Evolutionary conservation across 2,329 filamentous ascomycete genomes (phyloP).

Genomic region (Neodidymelliopsis sp.): DNA sequence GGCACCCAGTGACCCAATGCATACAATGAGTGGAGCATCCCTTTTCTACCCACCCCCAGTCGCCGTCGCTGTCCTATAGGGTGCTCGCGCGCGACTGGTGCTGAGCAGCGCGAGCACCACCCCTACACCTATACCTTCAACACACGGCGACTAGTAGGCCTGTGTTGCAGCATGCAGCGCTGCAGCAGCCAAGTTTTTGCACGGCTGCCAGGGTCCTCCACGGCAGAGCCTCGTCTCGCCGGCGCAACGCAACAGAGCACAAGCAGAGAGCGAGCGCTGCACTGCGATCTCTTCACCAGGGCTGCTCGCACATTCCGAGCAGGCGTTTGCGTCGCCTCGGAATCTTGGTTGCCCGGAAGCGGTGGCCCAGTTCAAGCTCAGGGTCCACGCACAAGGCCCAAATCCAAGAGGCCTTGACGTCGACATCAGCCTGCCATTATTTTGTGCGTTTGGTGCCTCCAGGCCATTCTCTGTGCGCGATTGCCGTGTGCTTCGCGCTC

Average conservation of each 20-base stretch:
- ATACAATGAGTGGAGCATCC: not conserved
- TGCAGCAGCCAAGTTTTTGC: constrained; percentile 12
- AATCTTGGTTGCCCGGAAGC: constrained; percentile 29
- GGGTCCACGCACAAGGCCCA: constrained; percentile 7
- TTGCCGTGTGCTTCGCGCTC: constrained; percentile 6
- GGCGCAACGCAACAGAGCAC: constrained; percentile 1
- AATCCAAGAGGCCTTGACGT: not conserved
- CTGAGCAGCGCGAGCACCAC: constrained; percentile 14
- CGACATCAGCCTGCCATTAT: constrained; percentile 21
- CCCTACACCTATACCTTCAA: constrained; percentile 11
- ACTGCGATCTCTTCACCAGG: not conserved
- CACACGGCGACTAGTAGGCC: not conserved
- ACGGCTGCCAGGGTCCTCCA: constrained; percentile 5
- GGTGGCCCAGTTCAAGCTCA: constrained; percentile 17
- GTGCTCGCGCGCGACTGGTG: constrained; percentile 13
- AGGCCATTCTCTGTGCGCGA: constrained; percentile 17
- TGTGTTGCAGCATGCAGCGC: too few species aligned
- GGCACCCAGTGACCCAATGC: not conserved
- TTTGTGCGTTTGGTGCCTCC: constrained; percentile 7
- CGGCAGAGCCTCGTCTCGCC: constrained; percentile 5
- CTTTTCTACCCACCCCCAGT: constrained; percentile 2
- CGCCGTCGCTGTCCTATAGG: constrained; percentile 12
- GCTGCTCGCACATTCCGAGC: constrained; percentile 15
- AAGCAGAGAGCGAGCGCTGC: constrained; percentile 2
- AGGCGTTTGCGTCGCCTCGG: constrained; percentile 23